These are phyloP conservation scores for Trichoderma semiorbis DNA, from an alignment of 2,329 filamentous ascomycete species.

Conservation along the genomic window DNA sequence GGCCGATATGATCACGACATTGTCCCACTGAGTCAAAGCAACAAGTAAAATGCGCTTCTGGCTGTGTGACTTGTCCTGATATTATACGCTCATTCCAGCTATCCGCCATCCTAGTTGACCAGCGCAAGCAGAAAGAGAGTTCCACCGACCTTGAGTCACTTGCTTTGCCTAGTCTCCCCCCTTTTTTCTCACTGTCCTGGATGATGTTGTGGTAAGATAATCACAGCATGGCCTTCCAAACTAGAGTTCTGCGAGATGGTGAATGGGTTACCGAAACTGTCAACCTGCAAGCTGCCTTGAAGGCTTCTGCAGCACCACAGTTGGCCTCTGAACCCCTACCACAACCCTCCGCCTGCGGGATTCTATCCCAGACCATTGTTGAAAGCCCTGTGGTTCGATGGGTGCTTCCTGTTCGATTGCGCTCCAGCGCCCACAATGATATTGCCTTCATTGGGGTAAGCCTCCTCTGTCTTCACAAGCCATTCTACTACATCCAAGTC, in stretches of 20 bases:
- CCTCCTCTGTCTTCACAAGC: constrained; percentile 21
- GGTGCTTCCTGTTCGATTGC: constrained; percentile 76
- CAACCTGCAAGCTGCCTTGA: constrained; percentile 42
- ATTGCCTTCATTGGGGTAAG: constrained; percentile 79
- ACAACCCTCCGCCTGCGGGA: constrained; percentile 56
- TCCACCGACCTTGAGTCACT: neutral
- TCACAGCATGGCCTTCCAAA: constrained; percentile 47
- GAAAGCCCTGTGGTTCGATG: constrained; percentile 71
- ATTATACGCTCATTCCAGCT: neutral
- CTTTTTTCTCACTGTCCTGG: neutral
- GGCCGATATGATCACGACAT: neutral
- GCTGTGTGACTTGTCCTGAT: neutral
- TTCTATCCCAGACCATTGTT: constrained; percentile 76
- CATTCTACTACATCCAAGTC: neutral
- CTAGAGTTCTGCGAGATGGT: constrained; percentile 51
- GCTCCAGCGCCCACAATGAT: constrained; percentile 69
- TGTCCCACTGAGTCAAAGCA: neutral
- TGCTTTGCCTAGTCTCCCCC: no score
- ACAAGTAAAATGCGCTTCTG: neutral
- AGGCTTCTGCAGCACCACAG: constrained; percentile 35
- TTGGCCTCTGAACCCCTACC: constrained; percentile 30
- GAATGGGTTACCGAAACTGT: constrained; percentile 56
- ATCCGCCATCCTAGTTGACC: neutral
- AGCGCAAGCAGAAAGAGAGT: neutral
- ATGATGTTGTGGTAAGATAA: constrained; percentile 25